Evolutionary conservation across 1,284 basidiomycete species (phyloP), one percentile per base, ranked within the genome.

Genomic region (Cryptococcus wingfieldii): DNA sequence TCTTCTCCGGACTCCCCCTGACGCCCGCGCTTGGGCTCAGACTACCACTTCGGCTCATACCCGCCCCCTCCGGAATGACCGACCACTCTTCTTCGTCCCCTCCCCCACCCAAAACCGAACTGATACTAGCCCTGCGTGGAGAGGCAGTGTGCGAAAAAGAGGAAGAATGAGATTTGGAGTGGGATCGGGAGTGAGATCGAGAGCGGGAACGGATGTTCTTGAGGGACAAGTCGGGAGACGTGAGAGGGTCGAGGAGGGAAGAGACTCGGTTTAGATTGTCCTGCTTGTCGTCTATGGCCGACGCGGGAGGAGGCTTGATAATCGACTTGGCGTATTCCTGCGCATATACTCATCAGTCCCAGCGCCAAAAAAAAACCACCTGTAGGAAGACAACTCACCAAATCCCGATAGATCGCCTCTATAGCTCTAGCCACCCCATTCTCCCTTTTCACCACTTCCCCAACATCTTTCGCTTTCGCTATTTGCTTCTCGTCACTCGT

Each of bases 401-500:
- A 77, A 71, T 96, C 92, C 42, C 92, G 85, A 71, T 96, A 96
- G 64, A 96, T 90, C 28, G 87, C 85, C 76, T 95, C 90, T 53
- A 95, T 86, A 13, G 93, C 93, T 25, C 83, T 90, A 1, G 84
- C 81, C 3, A 95, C 90, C 25, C 92, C 92, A 62, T 91, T 86
- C 79, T 96, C 92, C 59, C 80, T 79, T 66, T 89, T 83, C 59
- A 97, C 94, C 64, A 85, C 82, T 77, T 93, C 88, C 9, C 93
- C 94, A 12, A 95, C 79, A 14, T 83, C 68, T 66, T 81, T 86
- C 8, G 95, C 96, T 42, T 89, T 84, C 38, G 86, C 83, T 61
- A 96, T 89, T 77, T 94, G 90, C 72, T 87, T 92, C 62, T 81
- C 77, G 71, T 97, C 90, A 2, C 86, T 89, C 5, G 95, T 97